Evolutionary conservation across 805 yeast genomes (phyloP).

Genomic region (Starmerella vitae): DNA sequence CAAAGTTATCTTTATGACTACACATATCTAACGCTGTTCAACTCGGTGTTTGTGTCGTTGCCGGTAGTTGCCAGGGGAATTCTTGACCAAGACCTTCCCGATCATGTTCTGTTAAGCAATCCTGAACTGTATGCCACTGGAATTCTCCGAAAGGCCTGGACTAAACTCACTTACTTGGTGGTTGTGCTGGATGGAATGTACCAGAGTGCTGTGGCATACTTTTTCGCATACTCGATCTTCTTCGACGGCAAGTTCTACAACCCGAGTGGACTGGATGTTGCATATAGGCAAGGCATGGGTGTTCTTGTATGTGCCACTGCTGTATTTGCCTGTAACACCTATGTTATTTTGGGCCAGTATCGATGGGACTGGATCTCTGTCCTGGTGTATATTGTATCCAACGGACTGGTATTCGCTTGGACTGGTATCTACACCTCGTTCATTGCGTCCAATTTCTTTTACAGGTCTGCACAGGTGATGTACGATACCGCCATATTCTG

Average conservation of each 20-base stretch:
- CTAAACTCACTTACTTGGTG: slow-evolving; percentile 42
- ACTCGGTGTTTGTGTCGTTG: slow-evolving; percentile 68
- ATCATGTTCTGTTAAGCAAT: slow-evolving; percentile 47
- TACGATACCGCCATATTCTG: slow-evolving; percentile 53
- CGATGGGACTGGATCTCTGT: slow-evolving; percentile 68
- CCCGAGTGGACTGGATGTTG: slow-evolving; percentile 39
- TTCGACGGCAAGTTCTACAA: slow-evolving; percentile 33
- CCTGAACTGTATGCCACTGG: slow-evolving; percentile 64
- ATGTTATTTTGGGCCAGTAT: slow-evolving; percentile 53
- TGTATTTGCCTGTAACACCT: slow-evolving; percentile 50
- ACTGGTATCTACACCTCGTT: slow-evolving; percentile 63
- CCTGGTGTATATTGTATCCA: slow-evolving; percentile 41
- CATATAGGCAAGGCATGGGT: slow-evolving; percentile 64
- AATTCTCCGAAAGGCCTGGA: slow-evolving; percentile 52
- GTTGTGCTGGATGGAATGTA: slow-evolving; percentile 60
- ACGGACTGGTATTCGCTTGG: slow-evolving; percentile 54
- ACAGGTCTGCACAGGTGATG: slow-evolving; percentile 47
- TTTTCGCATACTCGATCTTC: slow-evolving; percentile 50
- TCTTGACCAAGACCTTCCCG: slow-evolving; percentile 66
- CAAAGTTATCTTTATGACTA: slow-evolving; percentile 67
- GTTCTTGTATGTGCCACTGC: slow-evolving; percentile 45
- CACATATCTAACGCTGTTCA: slow-evolving; percentile 66
- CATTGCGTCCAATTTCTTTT: slow-evolving; percentile 42
- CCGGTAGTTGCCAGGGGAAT: slow-evolving; percentile 65
- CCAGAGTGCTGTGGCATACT: slow-evolving; percentile 57